phyloP scores from a whole-genome alignment of 805 yeast species.

The Nakazawaea ernobii region DNA sequence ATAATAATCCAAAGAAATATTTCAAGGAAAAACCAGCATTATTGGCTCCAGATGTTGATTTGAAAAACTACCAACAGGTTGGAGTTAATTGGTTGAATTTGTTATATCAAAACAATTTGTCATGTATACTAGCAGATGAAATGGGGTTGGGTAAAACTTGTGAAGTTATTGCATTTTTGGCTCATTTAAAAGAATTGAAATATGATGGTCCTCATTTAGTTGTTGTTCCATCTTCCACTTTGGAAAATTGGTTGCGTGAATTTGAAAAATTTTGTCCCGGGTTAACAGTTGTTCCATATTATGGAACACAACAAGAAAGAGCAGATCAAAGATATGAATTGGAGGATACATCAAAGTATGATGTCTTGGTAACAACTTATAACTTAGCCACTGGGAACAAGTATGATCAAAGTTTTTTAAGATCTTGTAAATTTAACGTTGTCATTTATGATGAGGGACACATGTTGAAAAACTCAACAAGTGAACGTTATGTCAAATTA shows the following conservation, averaged over 20 bases:
- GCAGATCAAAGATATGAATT: slow-evolving; percentile 75
- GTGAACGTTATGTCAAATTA: slow-evolving; percentile 82
- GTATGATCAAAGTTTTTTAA: slow-evolving; percentile 73
- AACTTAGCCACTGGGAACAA: slow-evolving; percentile 85
- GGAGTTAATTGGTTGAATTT: slow-evolving; percentile 91
- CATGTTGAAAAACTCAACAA: slow-evolving; percentile 82
- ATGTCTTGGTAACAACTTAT: slow-evolving; percentile 92
- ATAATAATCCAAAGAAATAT: slow-evolving; percentile 27
- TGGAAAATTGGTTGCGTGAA: slow-evolving; percentile 97
- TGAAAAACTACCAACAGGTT: slow-evolving; percentile 92
- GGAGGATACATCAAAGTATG: slow-evolving; percentile 51
- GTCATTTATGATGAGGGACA: slow-evolving; percentile 98
- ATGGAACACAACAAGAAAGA: slow-evolving; percentile 83
- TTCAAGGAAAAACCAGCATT: slow-evolving; percentile 69
- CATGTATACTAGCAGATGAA: slow-evolving; percentile 96
- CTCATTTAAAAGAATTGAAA: slow-evolving; percentile 64
- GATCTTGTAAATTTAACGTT: slow-evolving; percentile 70
- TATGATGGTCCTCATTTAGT: slow-evolving; percentile 80
- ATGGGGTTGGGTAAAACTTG: slow-evolving; percentile 98
- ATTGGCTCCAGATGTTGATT: slow-evolving; percentile 54
- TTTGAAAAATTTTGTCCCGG: slow-evolving; percentile 83
- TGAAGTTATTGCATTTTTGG: slow-evolving; percentile 89
- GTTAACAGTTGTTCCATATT: slow-evolving; percentile 82
- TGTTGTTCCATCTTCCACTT: slow-evolving; percentile 93
- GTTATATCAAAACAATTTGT: slow-evolving; percentile 69